Conservation (phyloP, 805 yeast genomes). For the Metschnikowia gelsemii region DNA sequence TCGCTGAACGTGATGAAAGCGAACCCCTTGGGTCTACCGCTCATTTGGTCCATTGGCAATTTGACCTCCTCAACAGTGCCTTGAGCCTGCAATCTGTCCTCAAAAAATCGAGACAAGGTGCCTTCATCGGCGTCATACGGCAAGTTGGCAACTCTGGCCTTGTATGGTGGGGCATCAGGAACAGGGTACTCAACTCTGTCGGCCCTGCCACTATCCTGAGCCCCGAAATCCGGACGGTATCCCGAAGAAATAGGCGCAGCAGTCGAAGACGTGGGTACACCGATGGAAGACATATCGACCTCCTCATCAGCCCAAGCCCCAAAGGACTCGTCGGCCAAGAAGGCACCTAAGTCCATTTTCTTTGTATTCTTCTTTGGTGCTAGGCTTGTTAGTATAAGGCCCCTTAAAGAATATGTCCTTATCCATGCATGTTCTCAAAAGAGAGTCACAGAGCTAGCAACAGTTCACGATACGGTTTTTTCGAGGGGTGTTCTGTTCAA, state of each 20-base stretch:
- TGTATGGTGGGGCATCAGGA: conserved; percentile 89
- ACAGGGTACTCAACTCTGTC: conserved; percentile 74
- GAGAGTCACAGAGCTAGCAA: too few relatives aligned
- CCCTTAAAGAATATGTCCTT: too few relatives aligned
- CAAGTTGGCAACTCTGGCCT: conserved; percentile 84
- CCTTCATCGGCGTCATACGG: conserved; percentile 79
- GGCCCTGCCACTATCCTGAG: conserved; percentile 29
- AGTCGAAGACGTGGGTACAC: conserved; percentile 41
- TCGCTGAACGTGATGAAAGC: conserved; percentile 53
- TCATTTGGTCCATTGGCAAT: conserved; percentile 65
- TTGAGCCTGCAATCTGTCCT: conserved; percentile 50
- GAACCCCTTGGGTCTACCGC: conserved; percentile 61
- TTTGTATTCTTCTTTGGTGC: conserved; percentile 60
- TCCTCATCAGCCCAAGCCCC: conserved; percentile 87
- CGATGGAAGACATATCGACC: conserved; percentile 65
- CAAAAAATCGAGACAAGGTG: conserved; percentile 59
- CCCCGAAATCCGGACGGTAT: conserved; percentile 14
- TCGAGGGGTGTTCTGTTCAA: too few relatives aligned
- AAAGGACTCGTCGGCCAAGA: conserved; percentile 71
- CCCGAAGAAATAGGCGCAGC: conserved; percentile 16
- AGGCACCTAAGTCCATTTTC: conserved; percentile 78
- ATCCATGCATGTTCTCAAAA: too few relatives aligned
- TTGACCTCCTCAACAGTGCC: conserved; percentile 60
- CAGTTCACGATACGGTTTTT: too few relatives aligned
- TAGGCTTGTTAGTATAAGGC: conserved; percentile 20